Percentiles rank a stretch among this genome's conserved stretches.
Evolutionary conservation across 2,329 filamentous ascomycete species (phyloP).

Genomic region (Alternaria gansuensis): DNA sequence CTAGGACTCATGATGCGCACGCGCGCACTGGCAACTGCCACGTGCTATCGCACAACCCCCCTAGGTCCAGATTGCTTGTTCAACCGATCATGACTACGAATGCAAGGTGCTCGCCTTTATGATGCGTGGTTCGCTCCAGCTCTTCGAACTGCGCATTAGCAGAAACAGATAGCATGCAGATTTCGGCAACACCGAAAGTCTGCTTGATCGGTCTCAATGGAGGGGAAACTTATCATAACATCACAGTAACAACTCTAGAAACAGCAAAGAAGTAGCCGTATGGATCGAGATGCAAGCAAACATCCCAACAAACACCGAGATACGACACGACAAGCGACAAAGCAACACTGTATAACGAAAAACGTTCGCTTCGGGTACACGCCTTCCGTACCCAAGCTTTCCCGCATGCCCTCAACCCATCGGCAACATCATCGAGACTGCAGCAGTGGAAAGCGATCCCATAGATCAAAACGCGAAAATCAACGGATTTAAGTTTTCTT

Average conservation of each 20-base stretch:
- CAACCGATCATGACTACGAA: conserved; percentile 1
- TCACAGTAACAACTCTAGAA: not conserved
- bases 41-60: not conserved
- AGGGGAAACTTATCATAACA: not conserved
- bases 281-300: not conserved
- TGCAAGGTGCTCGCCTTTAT: not conserved
- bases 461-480: conserved; percentile 4
- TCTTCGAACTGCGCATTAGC: not conserved
- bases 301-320: conserved; percentile 4
- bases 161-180: not conserved
- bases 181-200: not conserved
- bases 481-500: conserved; percentile 1
- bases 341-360: conserved; percentile 7
- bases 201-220: not conserved
- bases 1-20: conserved; percentile 1
- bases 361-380: conserved; percentile 1
- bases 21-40: conserved; percentile 4
- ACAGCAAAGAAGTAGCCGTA: not conserved
- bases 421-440: not conserved
- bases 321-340: not conserved
- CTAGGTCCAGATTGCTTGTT: not conserved
- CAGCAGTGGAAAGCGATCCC: not conserved
- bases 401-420: not conserved
- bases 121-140: not conserved
- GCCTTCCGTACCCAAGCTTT: not conserved